A percentile compares a stretch with the other conserved stretches of the same genome.
phyloP scores from a whole-genome alignment of 495 filamentous ascomycete species.

The Daldinia concentrica region DNA sequence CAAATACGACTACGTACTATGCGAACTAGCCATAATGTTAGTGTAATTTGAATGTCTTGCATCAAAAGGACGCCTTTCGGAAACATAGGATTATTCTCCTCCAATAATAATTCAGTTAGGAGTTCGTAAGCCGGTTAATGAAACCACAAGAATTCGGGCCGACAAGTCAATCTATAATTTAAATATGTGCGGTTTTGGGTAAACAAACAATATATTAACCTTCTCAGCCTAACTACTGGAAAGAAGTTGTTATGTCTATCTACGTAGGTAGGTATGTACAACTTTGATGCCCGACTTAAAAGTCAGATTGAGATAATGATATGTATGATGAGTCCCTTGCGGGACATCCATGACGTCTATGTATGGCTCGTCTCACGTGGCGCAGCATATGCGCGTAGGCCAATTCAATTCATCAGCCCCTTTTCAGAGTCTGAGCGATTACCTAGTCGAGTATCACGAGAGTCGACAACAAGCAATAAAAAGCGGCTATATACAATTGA shows the following conservation, averaged over 20 bases:
- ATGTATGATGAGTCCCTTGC: slow-evolving; percentile 4
- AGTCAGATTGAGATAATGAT: not conserved
- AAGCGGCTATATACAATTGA: not conserved
- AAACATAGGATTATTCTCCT: not conserved
- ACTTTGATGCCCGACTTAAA: not conserved
- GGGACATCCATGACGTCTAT: slow-evolving; percentile 4
- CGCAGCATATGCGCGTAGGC: not conserved
- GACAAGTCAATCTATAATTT: not conserved
- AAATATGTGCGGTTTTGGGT: not conserved
- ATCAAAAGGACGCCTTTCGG: not conserved
- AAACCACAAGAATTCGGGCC: not conserved
- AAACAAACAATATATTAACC: not conserved
- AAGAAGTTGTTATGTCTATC: not conserved
- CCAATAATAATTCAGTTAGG: not conserved
- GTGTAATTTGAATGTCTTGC: not conserved
- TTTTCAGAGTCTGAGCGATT: not conserved
- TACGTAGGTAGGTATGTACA: too few species aligned
- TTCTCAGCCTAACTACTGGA: not conserved
- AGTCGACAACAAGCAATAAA: not conserved
- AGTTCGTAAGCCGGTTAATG: not conserved
- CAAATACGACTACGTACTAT: not conserved
- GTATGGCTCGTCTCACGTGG: not conserved
- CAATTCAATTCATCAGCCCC: not conserved
- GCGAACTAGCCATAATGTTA: not conserved
- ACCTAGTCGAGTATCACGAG: not conserved